Evolutionary conservation across 139 green algal genomes (phyloP).

Genomic region (Pleodorina starrii): DNA sequence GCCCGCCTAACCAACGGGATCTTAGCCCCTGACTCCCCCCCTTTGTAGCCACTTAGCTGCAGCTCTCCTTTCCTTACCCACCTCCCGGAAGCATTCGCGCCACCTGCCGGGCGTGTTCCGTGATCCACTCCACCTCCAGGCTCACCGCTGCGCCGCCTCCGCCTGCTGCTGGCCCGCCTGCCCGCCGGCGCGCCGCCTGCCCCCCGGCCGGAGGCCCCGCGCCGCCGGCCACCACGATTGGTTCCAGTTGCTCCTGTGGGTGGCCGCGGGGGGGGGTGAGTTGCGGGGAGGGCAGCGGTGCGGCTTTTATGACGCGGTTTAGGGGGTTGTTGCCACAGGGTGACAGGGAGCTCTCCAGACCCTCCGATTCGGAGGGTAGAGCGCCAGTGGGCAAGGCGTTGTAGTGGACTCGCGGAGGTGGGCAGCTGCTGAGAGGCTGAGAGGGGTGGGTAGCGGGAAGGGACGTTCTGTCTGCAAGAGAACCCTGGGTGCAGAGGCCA

Average conservation of each 20-base stretch:
- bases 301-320: too few relatives aligned
- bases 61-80: slow-evolving; percentile 16
- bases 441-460: too few relatives aligned
- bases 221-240: neutral
- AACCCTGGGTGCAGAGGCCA: too few relatives aligned
- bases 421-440: too few relatives aligned
- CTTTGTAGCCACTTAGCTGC: neutral
- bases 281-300: neutral
- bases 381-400: too few relatives aligned
- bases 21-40: neutral
- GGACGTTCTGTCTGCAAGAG: too few relatives aligned
- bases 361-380: too few relatives aligned
- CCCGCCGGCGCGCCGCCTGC: slow-evolving; percentile 24
- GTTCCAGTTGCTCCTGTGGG: slow-evolving; percentile 37
- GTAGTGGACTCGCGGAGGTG: too few relatives aligned
- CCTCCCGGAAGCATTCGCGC: slow-evolving; percentile 73
- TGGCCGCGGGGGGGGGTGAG: neutral
- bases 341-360: too few relatives aligned
- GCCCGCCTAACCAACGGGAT: neutral
- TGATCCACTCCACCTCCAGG: slow-evolving; percentile 69
- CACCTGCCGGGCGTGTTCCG: slow-evolving; percentile 74
- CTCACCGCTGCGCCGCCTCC: slow-evolving; percentile 31
- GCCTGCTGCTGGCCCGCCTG: neutral
- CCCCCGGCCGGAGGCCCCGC: slow-evolving; percentile 7
- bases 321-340: too few relatives aligned